Percentiles rank a stretch among this genome's conserved stretches.
phyloP scores from a whole-genome alignment of 129 eudicot species.

The Flaveria robusta region DNA sequence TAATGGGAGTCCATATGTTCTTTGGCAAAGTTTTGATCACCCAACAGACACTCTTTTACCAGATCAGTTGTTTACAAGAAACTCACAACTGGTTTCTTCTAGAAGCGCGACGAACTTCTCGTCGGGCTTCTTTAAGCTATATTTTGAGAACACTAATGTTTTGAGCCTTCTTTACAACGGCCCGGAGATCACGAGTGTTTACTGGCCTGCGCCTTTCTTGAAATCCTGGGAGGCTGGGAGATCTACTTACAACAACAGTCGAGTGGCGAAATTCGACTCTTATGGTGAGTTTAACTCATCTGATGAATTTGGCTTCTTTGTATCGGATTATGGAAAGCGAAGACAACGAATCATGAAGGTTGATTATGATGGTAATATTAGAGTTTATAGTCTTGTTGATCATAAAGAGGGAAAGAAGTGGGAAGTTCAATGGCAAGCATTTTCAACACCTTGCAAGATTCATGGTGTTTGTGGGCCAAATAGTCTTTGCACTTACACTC shows the following conservation, averaged over 20 bases:
- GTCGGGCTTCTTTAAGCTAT: conserved; percentile 44
- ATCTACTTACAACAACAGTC: conserved; percentile 38
- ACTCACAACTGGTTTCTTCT: conserved; percentile 32
- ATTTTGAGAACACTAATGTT: conserved; percentile 48
- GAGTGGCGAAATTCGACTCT: conserved; percentile 32
- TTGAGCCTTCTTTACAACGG: conserved; percentile 44
- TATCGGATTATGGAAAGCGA: conserved; percentile 39
- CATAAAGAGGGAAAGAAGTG: conserved; percentile 6
- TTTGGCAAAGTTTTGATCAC: too few species aligned
- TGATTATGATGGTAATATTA: conserved; percentile 23
- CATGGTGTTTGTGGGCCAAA: conserved; percentile 56
- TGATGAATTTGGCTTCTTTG: conserved; percentile 32
- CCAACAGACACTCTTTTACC: conserved; percentile 41
- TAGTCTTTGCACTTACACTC: conserved; percentile 40
- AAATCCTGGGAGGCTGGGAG: conserved; percentile 37
- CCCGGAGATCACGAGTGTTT: conserved; percentile 44
- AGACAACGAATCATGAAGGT: conserved; percentile 39
- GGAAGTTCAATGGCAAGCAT: conserved; percentile 48
- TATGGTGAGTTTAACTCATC: conserved; percentile 44
- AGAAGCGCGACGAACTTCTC: conserved; percentile 37
- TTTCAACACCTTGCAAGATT: conserved; percentile 28
- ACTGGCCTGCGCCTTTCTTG: conserved; percentile 47
- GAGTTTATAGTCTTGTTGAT: too few species aligned
- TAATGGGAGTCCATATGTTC: not conserved
- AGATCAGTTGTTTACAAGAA: conserved; percentile 35